Conservation (phyloP, 805 yeast species). For the Lipomyces mesembrius region DNA sequence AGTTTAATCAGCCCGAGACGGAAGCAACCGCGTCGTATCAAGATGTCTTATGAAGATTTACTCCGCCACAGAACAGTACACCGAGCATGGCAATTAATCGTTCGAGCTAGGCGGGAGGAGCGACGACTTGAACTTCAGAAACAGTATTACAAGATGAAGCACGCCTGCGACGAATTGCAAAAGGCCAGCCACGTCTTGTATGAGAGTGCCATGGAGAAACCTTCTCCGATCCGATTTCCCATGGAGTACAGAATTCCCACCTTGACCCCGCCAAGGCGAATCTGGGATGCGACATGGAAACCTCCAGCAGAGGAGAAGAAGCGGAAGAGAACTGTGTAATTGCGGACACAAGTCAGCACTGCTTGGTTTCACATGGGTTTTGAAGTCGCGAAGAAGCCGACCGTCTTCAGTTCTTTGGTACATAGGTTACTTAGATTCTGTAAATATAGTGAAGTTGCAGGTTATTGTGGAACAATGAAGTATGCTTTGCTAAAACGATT, state of each 20-base stretch:
- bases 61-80: conserved; percentile 82
- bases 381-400: background rate
- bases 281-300: conserved; percentile 67
- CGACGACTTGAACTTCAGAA: conserved; percentile 47
- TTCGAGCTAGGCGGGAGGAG: conserved; percentile 55
- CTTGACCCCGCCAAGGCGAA: conserved; percentile 78
- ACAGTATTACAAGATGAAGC: conserved; percentile 68
- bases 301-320: conserved; percentile 27
- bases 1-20: conserved; percentile 85
- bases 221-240: conserved; percentile 66
- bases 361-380: background rate
- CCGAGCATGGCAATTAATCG: conserved; percentile 76
- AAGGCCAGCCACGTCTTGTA: conserved; percentile 56
- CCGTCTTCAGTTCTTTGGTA: background rate
- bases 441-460: background rate
- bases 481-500: background rate
- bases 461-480: background rate
- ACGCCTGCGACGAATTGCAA: conserved; percentile 73
- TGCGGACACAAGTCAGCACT: background rate
- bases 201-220: conserved; percentile 58
- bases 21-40: conserved; percentile 83
- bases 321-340: background rate
- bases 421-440: background rate
- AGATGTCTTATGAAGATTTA: conserved; percentile 76
- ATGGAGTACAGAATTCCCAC: conserved; percentile 86